phyloP scores from a whole-genome alignment of 352 stramenopile genomes.

The Globisporangium acanthophoron region DNA sequence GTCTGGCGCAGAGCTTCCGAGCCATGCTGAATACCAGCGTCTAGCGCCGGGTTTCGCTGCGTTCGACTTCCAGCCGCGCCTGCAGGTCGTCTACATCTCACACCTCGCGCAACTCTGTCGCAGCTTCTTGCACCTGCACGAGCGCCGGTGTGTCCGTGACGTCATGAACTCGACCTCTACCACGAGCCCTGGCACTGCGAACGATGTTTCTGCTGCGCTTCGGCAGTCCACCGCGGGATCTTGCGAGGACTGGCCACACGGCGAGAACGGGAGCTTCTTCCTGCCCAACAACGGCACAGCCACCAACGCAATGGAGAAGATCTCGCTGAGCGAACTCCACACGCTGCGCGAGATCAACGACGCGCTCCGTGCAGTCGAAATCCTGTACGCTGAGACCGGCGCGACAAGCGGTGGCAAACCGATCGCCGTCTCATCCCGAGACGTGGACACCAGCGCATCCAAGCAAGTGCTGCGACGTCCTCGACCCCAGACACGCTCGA shows the following conservation, averaged over 20 bases:
- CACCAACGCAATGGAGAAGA: conserved; percentile 25
- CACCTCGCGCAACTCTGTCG: conserved; percentile 33
- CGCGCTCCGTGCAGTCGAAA: conserved; percentile 26
- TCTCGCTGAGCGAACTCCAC: conserved; percentile 27
- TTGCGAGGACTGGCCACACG: conserved; percentile 1
- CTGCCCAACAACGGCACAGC: background rate
- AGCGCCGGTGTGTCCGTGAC: conserved; percentile 26
- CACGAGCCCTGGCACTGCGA: background rate
- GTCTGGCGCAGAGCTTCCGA: background rate
- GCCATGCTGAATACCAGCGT: conserved; percentile 18
- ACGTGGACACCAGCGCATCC: background rate
- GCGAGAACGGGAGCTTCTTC: conserved; percentile 4
- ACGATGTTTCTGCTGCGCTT: background rate
- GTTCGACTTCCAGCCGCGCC: conserved; percentile 26
- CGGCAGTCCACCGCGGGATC: background rate
- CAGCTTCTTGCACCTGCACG: conserved; percentile 41
- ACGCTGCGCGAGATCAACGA: conserved; percentile 34
- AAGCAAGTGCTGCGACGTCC: background rate
- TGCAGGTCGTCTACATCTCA: conserved; percentile 29
- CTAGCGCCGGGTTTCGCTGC: conserved; percentile 22
- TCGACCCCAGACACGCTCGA: conserved; percentile 4
- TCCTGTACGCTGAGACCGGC: conserved; percentile 29
- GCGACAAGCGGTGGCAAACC: conserved; percentile 3
- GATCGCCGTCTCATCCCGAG: no score
- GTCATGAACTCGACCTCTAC: conserved; percentile 26